Percentiles rank a stretch among this genome's conserved stretches.
Conservation (phyloP, 805 yeast species). For the Teunomyces funiuensis region DNA sequence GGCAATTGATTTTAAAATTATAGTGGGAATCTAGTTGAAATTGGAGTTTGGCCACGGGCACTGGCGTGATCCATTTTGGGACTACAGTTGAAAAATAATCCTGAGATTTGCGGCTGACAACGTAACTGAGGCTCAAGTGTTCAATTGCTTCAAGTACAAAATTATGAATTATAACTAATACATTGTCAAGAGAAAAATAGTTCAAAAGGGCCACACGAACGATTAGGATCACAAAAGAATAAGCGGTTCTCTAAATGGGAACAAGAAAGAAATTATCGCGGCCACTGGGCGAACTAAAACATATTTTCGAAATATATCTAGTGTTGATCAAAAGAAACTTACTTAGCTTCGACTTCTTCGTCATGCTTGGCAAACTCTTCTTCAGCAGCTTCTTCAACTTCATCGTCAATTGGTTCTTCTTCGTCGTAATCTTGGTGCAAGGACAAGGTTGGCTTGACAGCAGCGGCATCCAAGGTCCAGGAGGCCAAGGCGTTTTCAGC, state of each 20-base stretch:
- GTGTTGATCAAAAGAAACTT: neutral
- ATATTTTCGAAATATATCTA: neutral
- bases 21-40: neutral
- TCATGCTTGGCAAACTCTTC: constrained; percentile 53
- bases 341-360: constrained; percentile 16
- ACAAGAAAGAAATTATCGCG: neutral
- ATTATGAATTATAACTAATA: constrained; percentile 3
- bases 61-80: neutral
- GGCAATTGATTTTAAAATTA: neutral
- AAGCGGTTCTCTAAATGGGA: neutral
- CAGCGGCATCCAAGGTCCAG: constrained; percentile 84
- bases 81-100: neutral
- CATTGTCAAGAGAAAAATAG: constrained; percentile 3
- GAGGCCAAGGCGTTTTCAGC: constrained; percentile 80
- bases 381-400: constrained; percentile 49
- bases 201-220: neutral
- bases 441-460: constrained; percentile 76
- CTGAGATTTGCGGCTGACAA: neutral
- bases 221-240: neutral
- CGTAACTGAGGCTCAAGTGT: neutral
- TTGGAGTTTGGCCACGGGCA: neutral
- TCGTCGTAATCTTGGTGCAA: constrained; percentile 61
- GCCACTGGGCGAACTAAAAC: constrained; percentile 1
- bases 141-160: neutral
- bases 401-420: constrained; percentile 47